Conservation (phyloP, 2,329 filamentous ascomycete genomes). For the Trichoderma guizhouense region DNA sequence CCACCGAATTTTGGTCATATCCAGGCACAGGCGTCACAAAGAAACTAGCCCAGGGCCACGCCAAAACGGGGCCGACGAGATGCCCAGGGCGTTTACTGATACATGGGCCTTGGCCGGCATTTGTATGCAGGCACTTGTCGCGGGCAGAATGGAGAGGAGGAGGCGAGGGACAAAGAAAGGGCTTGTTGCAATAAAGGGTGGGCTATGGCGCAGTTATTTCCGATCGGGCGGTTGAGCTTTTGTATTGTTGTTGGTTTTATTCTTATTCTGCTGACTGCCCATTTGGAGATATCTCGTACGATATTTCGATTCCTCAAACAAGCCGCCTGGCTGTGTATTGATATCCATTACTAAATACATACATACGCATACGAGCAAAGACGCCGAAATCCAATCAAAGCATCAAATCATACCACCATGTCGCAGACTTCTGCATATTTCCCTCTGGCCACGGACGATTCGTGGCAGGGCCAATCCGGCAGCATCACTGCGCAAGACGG, state of each 20-base stretch:
- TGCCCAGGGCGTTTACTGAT: constrained; percentile 17
- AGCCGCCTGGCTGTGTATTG: background rate
- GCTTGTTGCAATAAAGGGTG: background rate
- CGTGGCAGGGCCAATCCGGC: constrained; percentile 33
- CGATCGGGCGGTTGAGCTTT: background rate
- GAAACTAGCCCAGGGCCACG: background rate
- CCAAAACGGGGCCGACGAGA: constrained; percentile 3
- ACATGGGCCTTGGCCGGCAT: constrained; percentile 4
- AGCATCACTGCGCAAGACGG: constrained; percentile 40
- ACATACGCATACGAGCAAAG: background rate
- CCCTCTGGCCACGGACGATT: constrained; percentile 28
- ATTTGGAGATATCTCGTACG: constrained; percentile 3
- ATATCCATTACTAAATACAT: background rate
- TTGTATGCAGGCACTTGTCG: constrained; percentile 15
- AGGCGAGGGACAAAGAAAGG: background rate
- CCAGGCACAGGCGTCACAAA: constrained; percentile 9
- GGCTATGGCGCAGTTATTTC: background rate
- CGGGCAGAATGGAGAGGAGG: background rate
- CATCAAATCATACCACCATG: constrained; percentile 31
- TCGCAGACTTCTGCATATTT: constrained; percentile 38
- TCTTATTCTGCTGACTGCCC: constrained; percentile 1
- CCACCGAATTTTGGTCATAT: background rate
- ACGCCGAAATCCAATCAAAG: background rate
- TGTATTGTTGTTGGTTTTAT: background rate
- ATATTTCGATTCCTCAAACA: constrained; percentile 1